Conservation (phyloP, 345 rosid genomes). For the Populus simonii region DNA sequence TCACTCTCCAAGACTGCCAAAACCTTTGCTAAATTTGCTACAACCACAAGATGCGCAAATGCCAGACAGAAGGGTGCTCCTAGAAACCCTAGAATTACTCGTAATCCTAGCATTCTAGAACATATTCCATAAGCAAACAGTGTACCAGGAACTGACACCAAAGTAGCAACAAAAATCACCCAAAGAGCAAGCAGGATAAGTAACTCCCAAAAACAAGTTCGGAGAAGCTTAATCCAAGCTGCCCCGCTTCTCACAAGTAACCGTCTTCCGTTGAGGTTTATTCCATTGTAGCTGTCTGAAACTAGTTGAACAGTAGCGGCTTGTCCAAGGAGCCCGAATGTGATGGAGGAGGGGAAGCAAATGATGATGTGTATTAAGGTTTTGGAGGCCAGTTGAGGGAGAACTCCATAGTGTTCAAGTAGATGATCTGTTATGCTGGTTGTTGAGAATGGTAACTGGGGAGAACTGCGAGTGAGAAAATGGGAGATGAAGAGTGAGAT, state of each 20-base stretch:
- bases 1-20: slow-evolving; percentile 20
- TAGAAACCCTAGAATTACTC: slow-evolving; percentile 16
- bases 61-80: slow-evolving; percentile 30
- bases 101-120: slow-evolving; percentile 9
- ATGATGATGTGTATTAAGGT: slow-evolving; percentile 23
- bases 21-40: slow-evolving; percentile 28
- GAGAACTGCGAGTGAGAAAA: slow-evolving; percentile 23
- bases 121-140: slow-evolving; percentile 5
- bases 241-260: slow-evolving; percentile 16
- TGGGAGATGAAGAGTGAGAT: slow-evolving; percentile 31
- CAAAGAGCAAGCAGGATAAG: slow-evolving; percentile 16
- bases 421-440: slow-evolving; percentile 10
- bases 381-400: slow-evolving; percentile 16
- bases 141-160: slow-evolving; percentile 10
- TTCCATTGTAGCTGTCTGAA: slow-evolving; percentile 32
- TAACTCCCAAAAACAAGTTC: slow-evolving; percentile 26
- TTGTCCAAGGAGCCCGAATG: slow-evolving; percentile 27
- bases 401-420: background rate
- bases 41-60: slow-evolving; percentile 29
- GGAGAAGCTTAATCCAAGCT: slow-evolving; percentile 35
- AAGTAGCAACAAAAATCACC: slow-evolving; percentile 16
- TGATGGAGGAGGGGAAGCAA: slow-evolving; percentile 31
- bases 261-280: slow-evolving; percentile 24
- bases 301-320: slow-evolving; percentile 33
- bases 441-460: slow-evolving; percentile 12